Evolutionary conservation across 345 rosid genomes (phyloP), one percentile per base, ranked within the genome.

Genomic region (Populus davidiana): DNA sequence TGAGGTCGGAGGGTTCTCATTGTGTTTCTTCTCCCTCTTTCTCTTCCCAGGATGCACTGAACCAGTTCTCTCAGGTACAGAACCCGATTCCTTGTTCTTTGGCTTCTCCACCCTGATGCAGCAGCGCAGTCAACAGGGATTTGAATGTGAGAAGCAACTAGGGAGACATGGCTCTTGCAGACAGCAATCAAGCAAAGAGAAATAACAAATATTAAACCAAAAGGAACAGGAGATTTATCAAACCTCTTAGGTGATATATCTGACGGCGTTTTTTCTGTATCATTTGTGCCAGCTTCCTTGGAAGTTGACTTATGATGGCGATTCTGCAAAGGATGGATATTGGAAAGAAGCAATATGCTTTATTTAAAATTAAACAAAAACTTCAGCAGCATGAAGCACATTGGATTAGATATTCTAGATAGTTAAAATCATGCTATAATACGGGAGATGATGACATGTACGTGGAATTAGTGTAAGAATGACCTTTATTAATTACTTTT

Each of bases 261-360:
- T 61, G 59, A 67, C n/a, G 64, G 68, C 12, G 14, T 27, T 39
- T 77, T 63, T 56, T 78, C 86, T 56, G 33, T 25, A 35, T 78
- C 75, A 54, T 25, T 61, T 62, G 63, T 12, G 12, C 65, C 80
- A 59, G 72, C 77, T 72, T 88, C 92, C 82, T 88, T 86, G 39
- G 90, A 83, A 77, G 81, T 79, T n/a, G 90, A 70, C 82, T 86
- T 91, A 49, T 83, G 85, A 61, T 80, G 84, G 47, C 93, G 95
- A 81, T 93, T 90, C 98, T 94, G 90, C 85, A 87, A 67, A 74
- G 41, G 66, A 81, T 63, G 75, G 25, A 13, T 43, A 38, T 7
- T 12, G 21, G 75, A 41, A 62, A 74, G 44, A 66, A 17, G 33
- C 50, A 5, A 72, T 43, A 21, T 69, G 29, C 75, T 75, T 33